Evolutionary conservation across 441 rosid genomes (phyloP).

Genomic region (Francoa sonchifolia): DNA sequence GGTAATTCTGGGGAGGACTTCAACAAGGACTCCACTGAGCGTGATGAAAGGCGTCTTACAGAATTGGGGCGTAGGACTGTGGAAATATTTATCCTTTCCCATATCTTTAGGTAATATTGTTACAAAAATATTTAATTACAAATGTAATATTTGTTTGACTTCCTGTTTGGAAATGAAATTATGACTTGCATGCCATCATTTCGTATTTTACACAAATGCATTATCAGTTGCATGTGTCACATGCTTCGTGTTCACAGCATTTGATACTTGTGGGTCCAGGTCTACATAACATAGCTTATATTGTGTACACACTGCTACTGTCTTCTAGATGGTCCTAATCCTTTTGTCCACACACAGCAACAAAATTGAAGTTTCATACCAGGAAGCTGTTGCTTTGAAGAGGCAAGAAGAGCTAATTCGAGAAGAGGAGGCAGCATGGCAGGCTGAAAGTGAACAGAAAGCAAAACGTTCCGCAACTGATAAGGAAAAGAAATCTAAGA

Average conservation of each 20-base stretch:
- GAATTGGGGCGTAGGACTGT: conserved; percentile 87
- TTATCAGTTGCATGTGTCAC: too few relatives aligned
- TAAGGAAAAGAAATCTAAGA: conserved; percentile 83
- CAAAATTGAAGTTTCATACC: conserved; percentile 79
- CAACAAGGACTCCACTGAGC: conserved; percentile 63
- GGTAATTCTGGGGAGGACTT: conserved; percentile 71
- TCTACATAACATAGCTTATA: too few relatives aligned
- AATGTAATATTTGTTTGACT: too few relatives aligned
- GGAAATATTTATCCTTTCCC: conserved; percentile 83
- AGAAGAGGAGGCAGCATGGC: conserved; percentile 84
- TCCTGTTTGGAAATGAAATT: too few relatives aligned
- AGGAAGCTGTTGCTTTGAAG: conserved; percentile 84
- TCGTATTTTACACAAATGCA: too few relatives aligned
- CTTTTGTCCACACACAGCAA: conserved; percentile 34
- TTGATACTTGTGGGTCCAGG: too few relatives aligned
- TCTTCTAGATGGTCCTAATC: background rate
- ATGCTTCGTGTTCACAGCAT: too few relatives aligned
- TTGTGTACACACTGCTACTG: background rate
- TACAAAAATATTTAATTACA: conserved; percentile 3
- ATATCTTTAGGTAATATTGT: conserved; percentile 63
- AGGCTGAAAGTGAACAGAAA: conserved; percentile 75
- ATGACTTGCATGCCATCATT: too few relatives aligned
- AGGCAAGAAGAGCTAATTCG: conserved; percentile 95
- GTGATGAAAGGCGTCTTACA: conserved; percentile 84
- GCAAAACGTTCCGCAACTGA: conserved; percentile 58